Conservation (phyloP, 108 stramenopile genomes). For the Nitzschia sp. region DNA sequence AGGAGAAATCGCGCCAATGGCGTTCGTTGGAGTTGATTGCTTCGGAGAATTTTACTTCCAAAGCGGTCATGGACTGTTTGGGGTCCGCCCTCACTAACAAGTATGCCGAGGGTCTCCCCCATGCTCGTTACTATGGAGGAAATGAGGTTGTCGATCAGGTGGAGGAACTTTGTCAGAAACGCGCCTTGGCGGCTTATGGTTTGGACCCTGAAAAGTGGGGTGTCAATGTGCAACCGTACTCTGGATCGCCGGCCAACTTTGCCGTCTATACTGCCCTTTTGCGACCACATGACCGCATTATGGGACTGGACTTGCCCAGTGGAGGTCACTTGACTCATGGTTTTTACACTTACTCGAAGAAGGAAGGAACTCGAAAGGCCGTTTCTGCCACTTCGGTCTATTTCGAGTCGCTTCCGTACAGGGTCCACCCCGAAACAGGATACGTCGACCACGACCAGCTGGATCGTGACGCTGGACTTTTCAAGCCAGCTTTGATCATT, state of each 20-base stretch:
- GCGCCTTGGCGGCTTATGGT: constrained; percentile 97
- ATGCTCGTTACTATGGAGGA: constrained; percentile 99
- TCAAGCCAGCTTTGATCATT: constrained; percentile 99
- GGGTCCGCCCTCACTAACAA: constrained; percentile 99
- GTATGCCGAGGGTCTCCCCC: constrained; percentile 98
- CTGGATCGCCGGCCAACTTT: constrained; percentile 99
- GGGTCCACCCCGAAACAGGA: constrained; percentile 95
- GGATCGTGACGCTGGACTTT: constrained; percentile 86
- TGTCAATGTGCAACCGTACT: constrained; percentile 97
- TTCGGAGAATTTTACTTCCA: constrained; percentile 98
- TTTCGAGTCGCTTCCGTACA: constrained; percentile 99
- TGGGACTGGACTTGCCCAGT: constrained; percentile 99
- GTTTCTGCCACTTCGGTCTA: constrained; percentile 99
- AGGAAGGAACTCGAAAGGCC: constrained; percentile 95
- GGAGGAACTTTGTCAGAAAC: constrained; percentile 92
- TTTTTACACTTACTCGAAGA: constrained; percentile 99
- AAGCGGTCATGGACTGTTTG: constrained; percentile 98
- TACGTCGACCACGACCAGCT: constrained; percentile 96
- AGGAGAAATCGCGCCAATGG: constrained; percentile 94
- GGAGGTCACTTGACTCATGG: constrained; percentile 99
- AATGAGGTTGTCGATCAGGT: constrained; percentile 97
- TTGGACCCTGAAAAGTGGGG: constrained; percentile 97
- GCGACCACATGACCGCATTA: constrained; percentile 99
- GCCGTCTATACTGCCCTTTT: constrained; percentile 98
- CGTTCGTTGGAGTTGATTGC: constrained; percentile 98